Base-by-base conservation (phyloP, 495 filamentous ascomycete species). In the Annulohypoxylon moriforme region DNA sequence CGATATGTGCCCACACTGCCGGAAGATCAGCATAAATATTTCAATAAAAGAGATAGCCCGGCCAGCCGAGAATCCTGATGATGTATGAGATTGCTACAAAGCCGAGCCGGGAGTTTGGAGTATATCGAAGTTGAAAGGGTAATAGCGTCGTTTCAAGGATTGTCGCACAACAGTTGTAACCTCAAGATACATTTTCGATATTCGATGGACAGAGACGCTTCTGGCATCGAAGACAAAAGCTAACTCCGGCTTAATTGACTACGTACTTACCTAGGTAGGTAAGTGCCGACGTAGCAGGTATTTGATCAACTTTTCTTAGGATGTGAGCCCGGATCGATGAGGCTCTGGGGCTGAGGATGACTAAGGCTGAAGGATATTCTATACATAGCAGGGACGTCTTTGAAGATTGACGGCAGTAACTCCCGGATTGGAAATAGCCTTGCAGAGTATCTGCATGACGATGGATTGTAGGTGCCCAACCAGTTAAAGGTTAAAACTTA, bases 31-130 rank as follows among this genome's bases (percentile, higher is more conserved):
- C 70, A 58, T 24, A 18, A 33, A 61, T 52, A 34, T 56, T 56
- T 57, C 56, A 64, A 61, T 49, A 61, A 65, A 73, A 42, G 56
- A 57, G 55, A 68, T 49, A 52, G 55, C 16, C 29, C 14, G 57
- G 40, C 55, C 44, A 47, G 31, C 36, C 25, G 57, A 56, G 60
- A 57, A 73, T 68, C 65, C 65, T 68, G 49, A 73, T 73, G 70
- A 65, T 73, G 60, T 68, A 68, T 47, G 42, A 60, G 53, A 72
- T 72, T 42, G 69, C 63, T 72, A 72, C 69, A 2, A 13, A 52
- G 47, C 47, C 27, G 55, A 56, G 53, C 38, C 24, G 53, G 44
- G 33, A 36, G 38, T 10, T 68, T 49, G 52, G 69, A 14, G 33
- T 36, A 60, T n/a, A 61, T 68, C 55, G 46, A 55, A 64, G 58